Base-by-base conservation (phyloP, 768 basidiomycete genomes). In the Suillus sp. region DNA sequence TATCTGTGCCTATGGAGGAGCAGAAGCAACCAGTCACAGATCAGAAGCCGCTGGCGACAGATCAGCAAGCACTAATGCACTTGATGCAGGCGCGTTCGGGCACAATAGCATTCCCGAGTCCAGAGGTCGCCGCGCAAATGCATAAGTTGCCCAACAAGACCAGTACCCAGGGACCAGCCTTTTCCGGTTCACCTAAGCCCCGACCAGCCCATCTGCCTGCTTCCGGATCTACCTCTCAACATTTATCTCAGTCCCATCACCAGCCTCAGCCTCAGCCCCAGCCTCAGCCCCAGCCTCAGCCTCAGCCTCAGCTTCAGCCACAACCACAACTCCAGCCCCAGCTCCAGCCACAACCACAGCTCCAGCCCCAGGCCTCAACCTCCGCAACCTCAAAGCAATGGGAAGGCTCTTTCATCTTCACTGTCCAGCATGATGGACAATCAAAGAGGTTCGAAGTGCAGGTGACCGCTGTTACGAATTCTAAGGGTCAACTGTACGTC, bases 81-180 rank as follows among this genome's bases (percentile, higher is more conserved):
- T 67, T 77, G 51, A 73, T 70, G 72, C 74, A 72, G 37, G 63
- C 72, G 37, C 72, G 71, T 40, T 66, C 66, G 69, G 73, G 11
- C 61, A 63, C 34, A 4, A 67, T 25, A 64, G 65, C 9, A 30
- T 58, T 7, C 10, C 51, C 4, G 35, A 42, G 58, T 30, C 60
- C 74, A 14, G 68, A 64, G 43, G 35, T 78, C 14, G 75, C 69
- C 4, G 67, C 75, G 34, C 86, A 84, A 65, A 80, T 84, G 77
- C 80, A 81, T 62, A 85, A 83, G 66, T 63, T 81, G 66, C 67
- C 78, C 5, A 85, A 86, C 56, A 81, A 81, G 69, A 79, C 78
- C 61, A 76, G 76, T 32, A 69, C 74, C 18, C 68, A 67, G 6
- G 65, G 76, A 14, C 74, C 67, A 59, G 59, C 18, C 47, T 62